A percentile compares a stretch with the other conserved stretches of the same genome.
Conservation (phyloP, 805 yeast genomes). For the Dipodascus geniculatus region DNA sequence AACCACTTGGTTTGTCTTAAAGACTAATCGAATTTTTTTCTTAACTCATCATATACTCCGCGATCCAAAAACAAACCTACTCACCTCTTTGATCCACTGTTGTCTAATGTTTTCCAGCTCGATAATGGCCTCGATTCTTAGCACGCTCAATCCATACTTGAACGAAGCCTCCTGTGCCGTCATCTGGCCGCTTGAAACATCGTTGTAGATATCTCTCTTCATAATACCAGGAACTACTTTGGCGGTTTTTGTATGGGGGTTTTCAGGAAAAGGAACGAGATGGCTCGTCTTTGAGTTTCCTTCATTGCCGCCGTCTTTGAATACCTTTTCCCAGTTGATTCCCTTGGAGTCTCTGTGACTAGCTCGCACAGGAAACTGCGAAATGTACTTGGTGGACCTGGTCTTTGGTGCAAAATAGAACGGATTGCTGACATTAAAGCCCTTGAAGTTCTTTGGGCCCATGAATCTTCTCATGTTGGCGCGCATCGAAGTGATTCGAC, state of each 20-base stretch:
- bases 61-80: slow-evolving; percentile 22
- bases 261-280: slow-evolving; percentile 69
- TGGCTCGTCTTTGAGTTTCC: slow-evolving; percentile 4
- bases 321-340: slow-evolving; percentile 22
- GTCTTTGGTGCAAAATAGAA: slow-evolving; percentile 47
- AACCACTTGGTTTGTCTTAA: slow-evolving; percentile 59
- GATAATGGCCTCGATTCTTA: slow-evolving; percentile 81
- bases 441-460: slow-evolving; percentile 76
- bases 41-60: slow-evolving; percentile 29
- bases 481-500: slow-evolving; percentile 10
- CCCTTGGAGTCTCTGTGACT: slow-evolving; percentile 15
- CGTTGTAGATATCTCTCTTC: slow-evolving; percentile 48
- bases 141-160: slow-evolving; percentile 66
- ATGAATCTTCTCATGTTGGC: slow-evolving; percentile 49
- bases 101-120: slow-evolving; percentile 56
- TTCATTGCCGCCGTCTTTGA: slow-evolving; percentile 7
- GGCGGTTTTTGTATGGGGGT: slow-evolving; percentile 59
- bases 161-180: slow-evolving; percentile 67
- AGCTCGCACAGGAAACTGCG: slow-evolving; percentile 21
- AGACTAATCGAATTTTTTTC: slow-evolving; percentile 59
- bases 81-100: slow-evolving; percentile 47
- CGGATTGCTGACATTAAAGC: slow-evolving; percentile 68
- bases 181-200: slow-evolving; percentile 36
- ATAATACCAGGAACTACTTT: slow-evolving; percentile 44
- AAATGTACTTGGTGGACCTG: slow-evolving; percentile 10